A percentile compares a stretch with the other conserved stretches of the same genome.
These are phyloP conservation scores for Sporothrix pallida DNA, from an alignment of 2,329 filamentous ascomycete genomes.

Conservation along the genomic window DNA sequence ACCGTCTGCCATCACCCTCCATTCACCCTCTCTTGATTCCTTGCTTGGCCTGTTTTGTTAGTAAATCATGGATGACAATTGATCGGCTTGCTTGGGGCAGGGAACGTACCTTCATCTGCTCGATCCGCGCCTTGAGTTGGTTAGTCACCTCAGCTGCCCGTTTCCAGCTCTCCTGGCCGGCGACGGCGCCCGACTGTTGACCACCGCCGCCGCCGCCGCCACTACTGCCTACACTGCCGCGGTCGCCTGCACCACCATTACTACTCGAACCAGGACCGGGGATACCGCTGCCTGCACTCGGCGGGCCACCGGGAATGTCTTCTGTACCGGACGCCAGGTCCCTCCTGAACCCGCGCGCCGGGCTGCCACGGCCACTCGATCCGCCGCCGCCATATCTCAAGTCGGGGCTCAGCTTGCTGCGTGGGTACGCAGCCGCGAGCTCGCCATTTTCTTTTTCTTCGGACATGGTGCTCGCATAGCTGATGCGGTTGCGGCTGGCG, in stretches of 20 bases:
- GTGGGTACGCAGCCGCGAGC: conserved; percentile 46
- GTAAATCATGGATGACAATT: not conserved
- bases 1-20: not conserved
- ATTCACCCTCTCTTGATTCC: conserved; percentile 36
- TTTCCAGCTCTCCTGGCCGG: conserved; percentile 89
- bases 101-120: conserved; percentile 85
- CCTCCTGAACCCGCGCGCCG: conserved; percentile 60
- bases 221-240: not conserved
- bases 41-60: conserved; percentile 37
- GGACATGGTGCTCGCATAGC: conserved; percentile 68
- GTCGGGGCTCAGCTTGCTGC: conserved; percentile 63
- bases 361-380: conserved; percentile 64
- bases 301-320: conserved; percentile 36
- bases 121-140: conserved; percentile 94
- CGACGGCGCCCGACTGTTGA: conserved; percentile 31
- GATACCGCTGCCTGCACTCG: conserved; percentile 33
- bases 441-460: conserved; percentile 80
- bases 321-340: conserved; percentile 37
- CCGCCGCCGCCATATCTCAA: conserved; percentile 51
- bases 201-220: conserved; percentile 34
- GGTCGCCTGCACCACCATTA: not conserved
- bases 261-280: not conserved
- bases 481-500: conserved; percentile 58
- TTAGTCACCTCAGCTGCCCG: conserved; percentile 96
- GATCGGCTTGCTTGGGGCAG: no score